Base-by-base conservation (phyloP, 352 stramenopile genomes). In the Pythium angustatum region DNA sequence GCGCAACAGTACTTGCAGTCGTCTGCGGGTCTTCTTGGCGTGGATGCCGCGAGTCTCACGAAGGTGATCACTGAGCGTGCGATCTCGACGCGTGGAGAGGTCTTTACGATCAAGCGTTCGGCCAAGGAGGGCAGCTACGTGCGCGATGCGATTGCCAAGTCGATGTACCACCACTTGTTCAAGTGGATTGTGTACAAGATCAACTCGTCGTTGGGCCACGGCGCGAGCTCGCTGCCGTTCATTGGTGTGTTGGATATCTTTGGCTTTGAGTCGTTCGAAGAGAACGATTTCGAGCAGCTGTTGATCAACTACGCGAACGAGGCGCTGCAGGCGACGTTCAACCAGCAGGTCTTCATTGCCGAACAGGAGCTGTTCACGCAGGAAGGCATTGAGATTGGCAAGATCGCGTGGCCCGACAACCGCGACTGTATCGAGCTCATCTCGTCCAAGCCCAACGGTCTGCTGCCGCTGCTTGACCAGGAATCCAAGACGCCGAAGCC, bases 211-310 rank as follows among this genome's bases (percentile, higher is more conserved):
- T 73, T 97, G 10, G 87, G 83, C 12, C 84, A 97, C 45, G 85
- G 94, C 45, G 81, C 87, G 33, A 75, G 75, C 26, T 71, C 81
- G 24, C 68, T 94, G 73, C 86, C 84, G 45, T 97, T 93, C 77
- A 96, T 97, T 74, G 90, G 90, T 30, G 89, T 97, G 43, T 68
- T 97, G 1, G 90, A 96, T 79, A 97, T 96, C 66, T 97, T 97
- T 62, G 90, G 90, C 27, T 96, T 97, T 44, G 90, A 97, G 61
- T 89, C 79, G 10, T 96, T 96, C 68, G 80, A 96, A 72, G 80
- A 84, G 68, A 97, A 97, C 58, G 89, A 96, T 62, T 96, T 92
- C 43, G 90, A 97, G 71, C 88, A 97, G 64, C 62, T 96, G 19
- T 71, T 96, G 36, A 94, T 96, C 75, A 96, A 97, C 73, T 95